Base-by-base conservation (phyloP, 139 green algal species). In the Tetradesmus lagerheimii region DNA sequence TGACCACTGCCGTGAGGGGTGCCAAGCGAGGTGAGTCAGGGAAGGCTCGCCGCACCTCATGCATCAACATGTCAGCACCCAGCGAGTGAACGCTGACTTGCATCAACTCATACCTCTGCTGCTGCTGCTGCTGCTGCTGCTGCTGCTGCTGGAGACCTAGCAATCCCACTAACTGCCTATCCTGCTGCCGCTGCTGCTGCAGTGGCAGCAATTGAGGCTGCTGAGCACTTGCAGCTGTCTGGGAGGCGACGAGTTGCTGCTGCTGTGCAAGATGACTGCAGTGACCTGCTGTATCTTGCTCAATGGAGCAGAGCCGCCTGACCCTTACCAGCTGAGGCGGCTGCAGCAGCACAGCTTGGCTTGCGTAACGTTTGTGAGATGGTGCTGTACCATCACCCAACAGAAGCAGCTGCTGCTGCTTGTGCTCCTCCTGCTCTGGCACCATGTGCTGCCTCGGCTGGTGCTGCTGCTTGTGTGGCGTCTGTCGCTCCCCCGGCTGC, bases 331-430 rank as follows among this genome's bases (percentile, higher is more conserved):
- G 83, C 83, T 80, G 62, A 6, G 85, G 85, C 8, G 85, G 29
- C 85, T 84, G 71, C 85, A 89, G 71, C 85, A 84, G 76, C 23
- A 84, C 85, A 31, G 85, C 85, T 29, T 89, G 85, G n/a, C 85
- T 89, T n/a, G 85, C 85, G 45, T 84, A 89, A 0, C 85, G 71
- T 45, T 89, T 47, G n/a, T 89, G 85, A 6, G 71, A 50, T 25
- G 77, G 53, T 39, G 85, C 45, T 37, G 85, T 43, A 0, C 67
- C 85, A 39, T 67, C 50, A 34, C 45, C 50, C 45, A 77, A 9
- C 50, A 47, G 45, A 50, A 75, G 41, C 80, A 86, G 80, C 38
- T 64, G 80, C 80, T 86, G 80, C 38, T 85, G 79, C 41, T 85
- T 31, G 27, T 85, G 79, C 79, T 64, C 20, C 76, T 83, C 37